Base-by-base conservation (phyloP, 139 green algal species). In the Gonium pectorale region DNA sequence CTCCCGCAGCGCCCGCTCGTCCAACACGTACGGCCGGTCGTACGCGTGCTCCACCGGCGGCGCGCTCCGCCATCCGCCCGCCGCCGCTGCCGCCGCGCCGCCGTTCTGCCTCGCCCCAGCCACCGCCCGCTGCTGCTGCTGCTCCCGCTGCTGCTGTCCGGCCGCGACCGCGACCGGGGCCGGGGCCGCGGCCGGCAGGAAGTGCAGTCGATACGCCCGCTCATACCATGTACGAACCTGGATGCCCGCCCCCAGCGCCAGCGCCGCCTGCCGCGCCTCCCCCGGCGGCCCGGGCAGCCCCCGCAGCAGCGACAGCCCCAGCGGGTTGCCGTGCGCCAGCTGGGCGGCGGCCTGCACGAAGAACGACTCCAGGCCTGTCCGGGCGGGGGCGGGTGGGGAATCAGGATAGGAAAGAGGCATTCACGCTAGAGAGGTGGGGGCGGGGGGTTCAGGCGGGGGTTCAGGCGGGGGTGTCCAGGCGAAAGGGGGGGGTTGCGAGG, bases 271-370 rank as follows among this genome's bases (percentile, higher is more conserved):
- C 17, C 26, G 54, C 26, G 24, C 54, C 24, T 81, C 73, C 24
- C 44, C 54, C 38, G 4, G 29, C 22, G 26, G 0, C 5, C 49
- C 73, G 11, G 73, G 73, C 38, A 81, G 73, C 7, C 73, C 73
- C 9, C 56, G 54, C 73, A 81, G 73, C 73, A 81, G 54, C 38
- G 73, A 27, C 24, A 56, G 24, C n/a, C 54, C 54, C 54, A 81
- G 22, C 24, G 54, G 54, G 73, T 81, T 56, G 5, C 37, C 1
- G 7, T 19, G 17, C 5, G 52, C 73, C 6, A 63, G 38, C 19
- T 56, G 54, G 9, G 8, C 26, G 0, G 73, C 54, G 54, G 69
- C 56, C 52, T 81, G 73, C 37, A 37, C 41, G 56, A 81, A 81
- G 37, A 69, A 40, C 38, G 22, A 41, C 56, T 81, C 73, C 37